These are phyloP conservation scores for Scedosporium boydii DNA, from an alignment of 2,329 filamentous ascomycete species.

Conservation along the genomic window DNA sequence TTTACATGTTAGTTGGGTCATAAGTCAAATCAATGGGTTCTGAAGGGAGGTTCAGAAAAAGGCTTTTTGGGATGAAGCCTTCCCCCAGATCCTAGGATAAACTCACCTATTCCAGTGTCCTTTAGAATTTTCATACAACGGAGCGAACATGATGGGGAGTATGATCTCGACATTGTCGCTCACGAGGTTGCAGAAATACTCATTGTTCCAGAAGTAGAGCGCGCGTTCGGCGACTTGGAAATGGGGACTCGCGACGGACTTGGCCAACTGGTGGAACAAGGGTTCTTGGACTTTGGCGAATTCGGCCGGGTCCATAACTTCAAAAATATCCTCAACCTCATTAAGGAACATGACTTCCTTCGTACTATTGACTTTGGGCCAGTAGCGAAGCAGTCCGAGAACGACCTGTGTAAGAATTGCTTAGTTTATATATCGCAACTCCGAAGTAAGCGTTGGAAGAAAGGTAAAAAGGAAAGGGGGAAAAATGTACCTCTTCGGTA, in stretches of 20 bases:
- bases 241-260: slow-evolving; percentile 95
- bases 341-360: slow-evolving; percentile 99
- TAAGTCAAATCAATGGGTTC: neutral
- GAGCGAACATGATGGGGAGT: slow-evolving; percentile 97
- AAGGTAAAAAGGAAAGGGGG: slow-evolving; percentile 8
- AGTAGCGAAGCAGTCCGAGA: slow-evolving; percentile 86
- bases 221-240: slow-evolving; percentile 98
- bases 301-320: slow-evolving; percentile 98
- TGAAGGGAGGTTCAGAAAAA: too few relatives aligned
- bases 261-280: slow-evolving; percentile 92
- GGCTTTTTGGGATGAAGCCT: too few relatives aligned
- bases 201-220: slow-evolving; percentile 99
- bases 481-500: slow-evolving; percentile 73
- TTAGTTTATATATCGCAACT: slow-evolving; percentile 2
- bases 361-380: slow-evolving; percentile 98
- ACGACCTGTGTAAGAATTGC: slow-evolving; percentile 56
- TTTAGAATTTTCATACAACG: slow-evolving; percentile 97
- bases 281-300: slow-evolving; percentile 98
- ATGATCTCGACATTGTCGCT: slow-evolving; percentile 99
- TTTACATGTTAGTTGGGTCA: neutral
- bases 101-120: slow-evolving; percentile 95
- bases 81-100: neutral
- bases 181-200: slow-evolving; percentile 98
- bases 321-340: slow-evolving; percentile 98
- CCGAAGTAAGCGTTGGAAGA: too few relatives aligned